Base-by-base conservation (phyloP, 2,329 filamentous ascomycete species). In the Xylariaceae sp. region DNA sequence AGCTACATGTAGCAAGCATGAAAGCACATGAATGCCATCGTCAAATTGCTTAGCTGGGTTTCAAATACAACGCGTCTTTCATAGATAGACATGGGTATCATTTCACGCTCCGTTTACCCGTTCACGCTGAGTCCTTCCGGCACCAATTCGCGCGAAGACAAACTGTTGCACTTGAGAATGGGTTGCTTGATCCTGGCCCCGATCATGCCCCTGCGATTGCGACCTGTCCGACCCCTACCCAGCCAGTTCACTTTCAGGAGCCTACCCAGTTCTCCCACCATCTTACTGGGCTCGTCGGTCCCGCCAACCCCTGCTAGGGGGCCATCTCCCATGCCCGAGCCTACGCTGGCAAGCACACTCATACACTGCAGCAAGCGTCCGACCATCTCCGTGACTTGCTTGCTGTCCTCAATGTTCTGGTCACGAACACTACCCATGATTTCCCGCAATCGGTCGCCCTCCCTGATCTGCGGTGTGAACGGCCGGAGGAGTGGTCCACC, bases 211-310 rank as follows among this genome's bases (percentile, higher is more conserved):
- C 91, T 84, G 56, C 94, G 79, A 73, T 97, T 95, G 64, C 94
- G 81, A 0, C 94, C 94, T 2, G 92, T 97, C 42, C 94, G 78
- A 0, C 93, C 93, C 51, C 94, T 81, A 0, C 93, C 93, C 1
- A 99, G 81, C 94, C 94, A 99, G 74, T 99, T 99, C 69, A 97
- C 85, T 76, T 97, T 99, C 62, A 99, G 78, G 67, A 94, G 86
- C 70, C 90, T 88, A 59, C 88, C 91, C 63, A 99, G 77, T 69
- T 92, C 84, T 62, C 93, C 88, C 69, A 97, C 88, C 74, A 88
- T 90, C 58, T 82, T 82, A 71, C 93, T 90, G 1, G 84, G 82
- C 44, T 88, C 85, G 64, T 95, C 90, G 8, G 83, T 83, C 0
- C 81, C 85, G 30, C 59, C 56, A n/a, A 37, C 42, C 13, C 52